Evolutionary conservation across 768 basidiomycete genomes (phyloP), one percentile per base, ranked within the genome.

Genomic region (Paxillus ammoniavirescens): DNA sequence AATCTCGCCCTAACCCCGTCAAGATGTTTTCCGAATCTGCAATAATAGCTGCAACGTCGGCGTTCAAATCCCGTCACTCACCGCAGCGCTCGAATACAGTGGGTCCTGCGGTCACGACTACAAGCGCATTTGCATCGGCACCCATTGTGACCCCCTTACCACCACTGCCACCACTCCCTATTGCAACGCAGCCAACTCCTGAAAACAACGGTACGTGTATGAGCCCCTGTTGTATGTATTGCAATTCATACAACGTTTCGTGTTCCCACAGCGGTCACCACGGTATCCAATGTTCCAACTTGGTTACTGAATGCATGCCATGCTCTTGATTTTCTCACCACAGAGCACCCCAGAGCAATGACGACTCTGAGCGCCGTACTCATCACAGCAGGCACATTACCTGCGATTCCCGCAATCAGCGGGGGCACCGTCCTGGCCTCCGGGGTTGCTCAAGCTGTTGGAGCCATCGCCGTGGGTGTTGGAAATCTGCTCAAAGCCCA

Each of bases 221-320:
- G n/a, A 13, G 23, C 41, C 36, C 18, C 44, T 15, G 15, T n/a
- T 7, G 9, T 37, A 38, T n/a, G 8, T 18, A 46, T 21, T 3
- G 26, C n/a, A 30, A 8, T 44, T 55, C 26, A 54, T 12, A n/a
- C 31, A 38, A 4, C 26, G 15, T 14, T 28, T 42, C 37, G 30
- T n/a, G 18, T 53, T 42, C 35, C 44, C 45, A 8, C 49, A 77
- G 75, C 65, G 10, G 65, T 73, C 26, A 78, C 78, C 0, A 71
- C 74, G 3, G 73, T 81, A 8, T 74, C 80, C 14, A 80, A 87
- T 54, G 89, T 83, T 10, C 89, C 89, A 0, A 72, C 82, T 0
- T 91, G 89, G 89, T 77, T 91, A 15, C 65, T 91, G 52, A 90
- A 89, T 61, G 89, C 89, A 1, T 84, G 84, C 60, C 82, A 77